Evolutionary conservation across 805 yeast species (phyloP), one percentile per base, ranked within the genome.

Genomic region (Phaffomyces opuntiae): DNA sequence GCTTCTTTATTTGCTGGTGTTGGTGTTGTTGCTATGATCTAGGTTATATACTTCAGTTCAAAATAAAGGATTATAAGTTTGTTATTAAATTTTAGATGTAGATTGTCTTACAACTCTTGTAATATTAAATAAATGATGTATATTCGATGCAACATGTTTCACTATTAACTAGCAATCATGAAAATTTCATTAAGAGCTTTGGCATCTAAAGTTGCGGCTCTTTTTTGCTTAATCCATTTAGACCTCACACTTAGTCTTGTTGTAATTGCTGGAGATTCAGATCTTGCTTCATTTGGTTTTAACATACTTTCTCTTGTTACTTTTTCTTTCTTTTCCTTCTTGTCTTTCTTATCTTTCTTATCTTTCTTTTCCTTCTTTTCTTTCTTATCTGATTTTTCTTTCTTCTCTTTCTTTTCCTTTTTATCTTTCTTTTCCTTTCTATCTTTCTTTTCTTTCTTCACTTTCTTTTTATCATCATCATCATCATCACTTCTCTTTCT

Each of bases 171-270:
- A 26, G 83, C 70, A 40, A 89, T 78, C 97, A 91, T 91, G 61
- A 91, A 87, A 47, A 91, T 91, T 65, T 91, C 98, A 55, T 87
- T 88, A 50, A 91, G 73, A 13, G 96, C 89, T 62, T 87, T 81
- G 3, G 84, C 75, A 61, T 91, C 98, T 81, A 84, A 78, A 0
- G 90, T 88, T 1, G 97, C 91, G 11, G 95, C 93, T 56, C 93
- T 76, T 62, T 91, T 91, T 63, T 89, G 96, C 53, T 75, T 83
- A 45, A 91, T 90, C 83, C 88, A 90, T 63, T 78, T 83, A 21
- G 95, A 81, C 62, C 98, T 77, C 5, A 85, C 85, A 1, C 95
- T 81, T 41, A 80, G 61, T 57, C 85, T 72, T n/a, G 83, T 74
- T 12, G 75, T 54, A 1, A 75, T 66, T 1, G 66, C 68, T 7